Evolutionary conservation across 2,329 filamentous ascomycete genomes (phyloP), one percentile per base, ranked within the genome.

Genomic region (Fusarium vanettenii): DNA sequence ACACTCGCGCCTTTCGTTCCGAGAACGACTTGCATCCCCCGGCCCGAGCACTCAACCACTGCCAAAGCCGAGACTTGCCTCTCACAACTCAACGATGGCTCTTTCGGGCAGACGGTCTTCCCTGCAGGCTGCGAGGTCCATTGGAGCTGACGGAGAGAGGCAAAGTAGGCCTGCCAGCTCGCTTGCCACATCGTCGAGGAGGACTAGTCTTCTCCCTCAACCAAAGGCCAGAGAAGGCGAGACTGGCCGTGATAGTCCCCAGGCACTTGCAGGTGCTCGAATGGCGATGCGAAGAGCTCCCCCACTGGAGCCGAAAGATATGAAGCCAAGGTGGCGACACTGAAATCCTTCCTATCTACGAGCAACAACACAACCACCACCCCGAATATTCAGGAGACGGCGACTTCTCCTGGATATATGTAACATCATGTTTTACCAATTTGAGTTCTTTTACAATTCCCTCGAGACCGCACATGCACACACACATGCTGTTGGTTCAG

Each of bases 91-190:
- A 11, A 82, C 84, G 67, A 84, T 85, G 14, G 79, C 83, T 1
- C 78, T 85, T n/a, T 81, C 82, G 45, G 86, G 83, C 64, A 86
- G 90, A 22, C 86, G 89, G 33, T 84, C 86, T 7, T 91, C 89
- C 1, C 79, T 90, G 29, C 89, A 91, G 64, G 87, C 88, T 4
- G 82, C 84, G 18, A 78, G 78, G 43, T 79, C 85, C 69, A 78
- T 82, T 69, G 69, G 80, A 65, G 67, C 73, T 11, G 78, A 80
- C 16, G 79, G 78, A 33, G 79, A 81, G 70, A 64, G 78, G 71
- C 27, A 80, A 75, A 76, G 81, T 79, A 86, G 90, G 33, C 87
- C 91, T 13, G 87, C 87, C 50, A 92, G 89, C 79, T 92, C 90
- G 4, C 77, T 92, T 52, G 87, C 89, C 8, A 81, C 83, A 3